A percentile compares a stretch with the other conserved stretches of the same genome.
These are phyloP conservation scores for Dipteronia sinensis DNA, from an alignment of 345 rosid genomes.

Conservation along the genomic window DNA sequence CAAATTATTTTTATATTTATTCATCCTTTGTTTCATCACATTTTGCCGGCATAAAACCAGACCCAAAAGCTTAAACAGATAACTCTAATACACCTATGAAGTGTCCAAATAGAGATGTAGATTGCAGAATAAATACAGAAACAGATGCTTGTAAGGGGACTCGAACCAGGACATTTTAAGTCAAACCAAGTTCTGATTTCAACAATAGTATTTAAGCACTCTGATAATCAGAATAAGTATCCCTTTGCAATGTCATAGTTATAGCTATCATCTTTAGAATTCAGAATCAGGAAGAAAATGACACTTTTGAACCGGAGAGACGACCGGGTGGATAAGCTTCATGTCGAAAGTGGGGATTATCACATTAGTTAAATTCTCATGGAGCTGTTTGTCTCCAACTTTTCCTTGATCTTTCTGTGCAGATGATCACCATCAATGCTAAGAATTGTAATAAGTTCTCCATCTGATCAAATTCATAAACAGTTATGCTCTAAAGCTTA, in stretches of 20 bases:
- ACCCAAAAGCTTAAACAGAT: too few species aligned
- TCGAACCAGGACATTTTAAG: too few species aligned
- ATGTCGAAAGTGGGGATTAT: slow-evolving; percentile 18
- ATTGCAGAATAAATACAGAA: too few species aligned
- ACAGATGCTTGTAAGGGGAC: too few species aligned
- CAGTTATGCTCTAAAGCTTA: background rate
- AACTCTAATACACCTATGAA: too few species aligned
- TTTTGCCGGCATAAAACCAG: slow-evolving; percentile 4
- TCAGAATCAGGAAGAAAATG: background rate
- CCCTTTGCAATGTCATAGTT: too few species aligned
- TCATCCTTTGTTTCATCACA: slow-evolving; percentile 4
- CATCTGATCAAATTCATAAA: background rate
- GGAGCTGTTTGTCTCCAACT: background rate
- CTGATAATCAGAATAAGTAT: too few species aligned
- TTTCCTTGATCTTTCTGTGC: background rate
- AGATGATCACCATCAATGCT: slow-evolving; percentile 23
- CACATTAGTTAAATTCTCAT: slow-evolving; percentile 18
- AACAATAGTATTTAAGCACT: too few species aligned
- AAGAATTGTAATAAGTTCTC: slow-evolving; percentile 12
- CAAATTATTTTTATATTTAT: background rate
- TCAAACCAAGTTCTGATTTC: too few species aligned
- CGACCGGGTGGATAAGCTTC: slow-evolving; percentile 17
- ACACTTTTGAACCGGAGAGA: slow-evolving; percentile 20
- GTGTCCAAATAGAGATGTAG: too few species aligned
- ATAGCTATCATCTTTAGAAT: too few species aligned